phyloP scores from a whole-genome alignment of 2,329 filamentous ascomycete genomes.

The Daldinia sp. region DNA sequence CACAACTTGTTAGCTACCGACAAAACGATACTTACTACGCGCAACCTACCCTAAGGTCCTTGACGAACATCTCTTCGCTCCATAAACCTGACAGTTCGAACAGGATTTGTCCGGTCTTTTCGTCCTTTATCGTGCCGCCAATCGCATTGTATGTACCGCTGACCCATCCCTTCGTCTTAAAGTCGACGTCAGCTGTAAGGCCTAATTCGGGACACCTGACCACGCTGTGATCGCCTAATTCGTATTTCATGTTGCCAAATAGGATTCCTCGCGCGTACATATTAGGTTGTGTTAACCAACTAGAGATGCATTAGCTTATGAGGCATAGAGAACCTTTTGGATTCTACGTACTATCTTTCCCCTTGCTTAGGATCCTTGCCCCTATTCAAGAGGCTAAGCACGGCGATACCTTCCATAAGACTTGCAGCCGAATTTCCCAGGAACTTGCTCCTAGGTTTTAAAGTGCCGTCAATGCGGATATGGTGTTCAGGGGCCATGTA shows the following conservation, averaged over 20 bases:
- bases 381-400: slow-evolving; percentile 82
- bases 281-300: slow-evolving; percentile 94
- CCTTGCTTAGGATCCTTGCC: slow-evolving; percentile 70
- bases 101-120: slow-evolving; percentile 84
- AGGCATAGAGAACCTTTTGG: background rate
- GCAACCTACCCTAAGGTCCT: slow-evolving; percentile 74
- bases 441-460: slow-evolving; percentile 95
- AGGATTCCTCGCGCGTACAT: slow-evolving; percentile 98
- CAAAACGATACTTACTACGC: background rate
- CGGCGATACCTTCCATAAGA: slow-evolving; percentile 96
- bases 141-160: slow-evolving; percentile 96
- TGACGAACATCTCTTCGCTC: slow-evolving; percentile 95
- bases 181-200: slow-evolving; percentile 89
- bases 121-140: slow-evolving; percentile 87
- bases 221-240: slow-evolving; percentile 94
- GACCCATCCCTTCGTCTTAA: slow-evolving; percentile 98
- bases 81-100: slow-evolving; percentile 92
- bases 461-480: slow-evolving; percentile 92
- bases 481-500: slow-evolving; percentile 95
- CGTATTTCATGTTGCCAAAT: slow-evolving; percentile 99
- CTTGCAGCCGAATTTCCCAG: slow-evolving; percentile 96
- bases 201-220: slow-evolving; percentile 90
- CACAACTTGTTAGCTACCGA: slow-evolving; percentile 26
- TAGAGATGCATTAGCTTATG: slow-evolving; percentile 48
- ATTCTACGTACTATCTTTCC: slow-evolving; percentile 82